Evolutionary conservation across 1,284 basidiomycete species (phyloP).

Genomic region (Cryptococcus neoformans): DNA sequence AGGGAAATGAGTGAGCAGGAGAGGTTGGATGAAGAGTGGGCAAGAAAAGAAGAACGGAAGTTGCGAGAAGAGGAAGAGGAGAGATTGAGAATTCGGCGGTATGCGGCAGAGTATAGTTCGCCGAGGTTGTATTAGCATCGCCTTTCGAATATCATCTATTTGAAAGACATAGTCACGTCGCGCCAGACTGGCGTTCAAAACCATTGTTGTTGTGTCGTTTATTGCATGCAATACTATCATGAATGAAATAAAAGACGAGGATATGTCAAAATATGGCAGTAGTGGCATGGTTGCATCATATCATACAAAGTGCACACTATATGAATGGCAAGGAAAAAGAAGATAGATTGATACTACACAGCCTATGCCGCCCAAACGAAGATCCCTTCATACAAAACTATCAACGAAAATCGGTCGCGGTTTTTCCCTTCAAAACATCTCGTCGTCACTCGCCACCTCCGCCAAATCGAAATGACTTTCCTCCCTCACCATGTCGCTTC

Average conservation of each 20-base stretch:
- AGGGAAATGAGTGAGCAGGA: background rate
- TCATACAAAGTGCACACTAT: too few relatives aligned
- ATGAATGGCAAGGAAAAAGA: too few relatives aligned
- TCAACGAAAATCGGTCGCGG: background rate
- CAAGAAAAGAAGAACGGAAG: background rate
- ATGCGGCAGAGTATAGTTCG: background rate
- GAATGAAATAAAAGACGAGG: too few relatives aligned
- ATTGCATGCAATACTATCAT: too few relatives aligned
- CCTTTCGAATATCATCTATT: too few relatives aligned
- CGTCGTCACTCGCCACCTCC: slow-evolving; percentile 18
- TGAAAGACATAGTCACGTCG: background rate
- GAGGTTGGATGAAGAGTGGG: background rate
- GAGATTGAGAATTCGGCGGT: background rate
- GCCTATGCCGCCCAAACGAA: too few relatives aligned
- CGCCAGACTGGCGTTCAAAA: too few relatives aligned
- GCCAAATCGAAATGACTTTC: slow-evolving; percentile 32
- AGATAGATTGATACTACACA: too few relatives aligned
- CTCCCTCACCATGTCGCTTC: slow-evolving; percentile 27
- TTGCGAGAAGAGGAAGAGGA: background rate
- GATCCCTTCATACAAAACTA: too few relatives aligned
- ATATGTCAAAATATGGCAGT: too few relatives aligned
- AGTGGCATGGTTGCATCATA: too few relatives aligned
- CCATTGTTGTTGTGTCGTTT: too few relatives aligned
- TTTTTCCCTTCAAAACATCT: slow-evolving; percentile 2
- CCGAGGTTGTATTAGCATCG: background rate